Evolutionary conservation across 139 green algal genomes (phyloP).

Genomic region (Asterochloris erici): DNA sequence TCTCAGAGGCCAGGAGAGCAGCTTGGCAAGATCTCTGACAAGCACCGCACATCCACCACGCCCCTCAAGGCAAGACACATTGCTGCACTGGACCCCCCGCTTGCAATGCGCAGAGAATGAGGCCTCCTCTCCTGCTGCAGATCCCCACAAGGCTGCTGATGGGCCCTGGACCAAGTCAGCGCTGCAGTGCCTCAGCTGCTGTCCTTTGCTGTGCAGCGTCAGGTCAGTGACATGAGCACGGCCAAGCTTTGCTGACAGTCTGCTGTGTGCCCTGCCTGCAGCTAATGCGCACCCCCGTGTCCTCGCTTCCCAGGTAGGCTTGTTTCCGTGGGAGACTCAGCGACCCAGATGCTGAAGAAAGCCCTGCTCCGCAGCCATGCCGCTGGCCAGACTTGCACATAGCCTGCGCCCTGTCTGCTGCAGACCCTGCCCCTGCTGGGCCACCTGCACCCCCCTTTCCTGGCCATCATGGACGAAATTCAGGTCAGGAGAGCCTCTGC

Average conservation of each 20-base stretch:
- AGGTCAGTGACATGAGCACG: too few species aligned
- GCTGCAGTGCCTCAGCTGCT: too few species aligned
- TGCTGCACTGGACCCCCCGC: neutral
- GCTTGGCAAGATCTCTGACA: constrained; percentile 9
- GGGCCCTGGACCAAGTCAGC: constrained; percentile 58
- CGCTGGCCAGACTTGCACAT: neutral
- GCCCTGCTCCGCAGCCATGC: neutral
- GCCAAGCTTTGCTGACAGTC: too few species aligned
- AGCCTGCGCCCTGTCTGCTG: too few species aligned
- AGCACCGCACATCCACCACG: neutral
- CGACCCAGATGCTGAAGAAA: neutral
- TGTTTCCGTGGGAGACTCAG: neutral
- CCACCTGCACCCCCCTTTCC: constrained; percentile 77
- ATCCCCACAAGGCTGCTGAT: constrained; percentile 64
- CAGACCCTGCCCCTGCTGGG: constrained; percentile 56
- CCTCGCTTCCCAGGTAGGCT: constrained; percentile 45
- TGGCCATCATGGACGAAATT: constrained; percentile 76
- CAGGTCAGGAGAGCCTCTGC: neutral
- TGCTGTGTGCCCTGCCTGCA: too few species aligned
- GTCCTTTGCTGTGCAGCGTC: too few species aligned
- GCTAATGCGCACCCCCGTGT: constrained; percentile 69
- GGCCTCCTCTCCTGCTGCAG: neutral
- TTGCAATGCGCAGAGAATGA: neutral
- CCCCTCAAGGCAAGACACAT: neutral
- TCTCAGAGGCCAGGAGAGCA: constrained; percentile 1